Percentiles rank a stretch among this genome's conserved stretches.
Evolutionary conservation across 306 rosid species (phyloP).

Genomic region (Cucumis hystrix): DNA sequence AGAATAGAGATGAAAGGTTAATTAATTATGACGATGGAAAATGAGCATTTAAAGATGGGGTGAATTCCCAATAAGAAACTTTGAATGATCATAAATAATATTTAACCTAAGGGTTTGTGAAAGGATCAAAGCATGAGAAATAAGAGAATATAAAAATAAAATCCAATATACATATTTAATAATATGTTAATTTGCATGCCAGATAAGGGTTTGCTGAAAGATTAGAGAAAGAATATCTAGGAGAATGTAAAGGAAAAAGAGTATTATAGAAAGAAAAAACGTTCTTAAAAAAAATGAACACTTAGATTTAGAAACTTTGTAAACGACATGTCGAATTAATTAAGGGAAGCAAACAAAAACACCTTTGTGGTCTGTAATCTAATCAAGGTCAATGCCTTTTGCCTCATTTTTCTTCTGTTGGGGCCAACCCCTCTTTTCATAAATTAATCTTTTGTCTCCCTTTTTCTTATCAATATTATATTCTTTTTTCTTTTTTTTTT

Average conservation of each 20-base stretch:
- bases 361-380: slow-evolving; percentile 26
- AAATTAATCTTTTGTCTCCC: neutral
- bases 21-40: neutral
- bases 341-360: slow-evolving; percentile 37
- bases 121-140: neutral
- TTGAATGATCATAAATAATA: neutral
- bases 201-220: slow-evolving; percentile 26
- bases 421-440: neutral
- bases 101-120: neutral
- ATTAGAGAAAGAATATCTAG: slow-evolving; percentile 32
- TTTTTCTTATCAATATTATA: neutral
- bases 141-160: neutral
- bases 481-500: neutral
- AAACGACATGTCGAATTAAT: slow-evolving; percentile 15
- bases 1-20: neutral
- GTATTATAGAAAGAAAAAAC: neutral
- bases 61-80: neutral
- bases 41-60: neutral
- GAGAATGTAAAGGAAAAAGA: slow-evolving; percentile 15
- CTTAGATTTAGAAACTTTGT: slow-evolving; percentile 19
- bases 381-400: neutral
- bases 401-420: neutral
- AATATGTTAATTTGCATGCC: slow-evolving; percentile 5
- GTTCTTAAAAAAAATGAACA: neutral
- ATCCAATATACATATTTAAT: neutral